Evolutionary conservation across 2,329 filamentous ascomycete species (phyloP), one percentile per base, ranked within the genome.

Genomic region (Scytalidium lignicola): DNA sequence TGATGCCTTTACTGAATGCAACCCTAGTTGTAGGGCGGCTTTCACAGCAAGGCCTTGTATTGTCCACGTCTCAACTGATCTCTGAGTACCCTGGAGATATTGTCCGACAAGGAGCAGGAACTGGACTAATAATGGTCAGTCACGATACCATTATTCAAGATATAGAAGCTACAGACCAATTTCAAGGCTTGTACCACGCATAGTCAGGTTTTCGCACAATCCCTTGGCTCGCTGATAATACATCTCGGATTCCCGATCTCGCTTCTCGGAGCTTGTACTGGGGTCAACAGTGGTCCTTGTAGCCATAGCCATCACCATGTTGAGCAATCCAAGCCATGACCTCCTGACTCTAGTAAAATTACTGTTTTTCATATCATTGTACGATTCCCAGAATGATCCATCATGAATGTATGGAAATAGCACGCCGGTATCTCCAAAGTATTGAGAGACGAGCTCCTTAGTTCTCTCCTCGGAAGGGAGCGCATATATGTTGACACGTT

Each of bases 1-100:
- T 0, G 65, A 62, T 0, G 68, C 65, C 18, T 70, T 58, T 2
- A 60, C 60, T 0, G 71, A 76, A 50, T 80, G 76, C 0, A 80
- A 58, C 0, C 78, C 77, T 1, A 81, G 62, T 23, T 76, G 71
- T 21, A 76, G 63, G 0, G 76, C 76, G 0, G 72, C 71, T 50
- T 71, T 74, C 2, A 79, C 70, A 0, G 75, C 71, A 0, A 80
- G 64, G 0, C 78, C 76, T 52, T 80, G 78, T 0, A 74, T 67
- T 0, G 68, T 74, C 76, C 77, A 81, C 2, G 77, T 72, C 47
- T 78, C 70, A 2, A 77, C 65, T 0, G 76, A 78, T 18, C 71
- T 71, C 32, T 77, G 73, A 0, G 75, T 78, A 2, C 76, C 75
- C 55, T 80, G 76, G 0, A 79, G 65, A 49, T 79, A 80, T 43